Evolutionary conservation across 495 filamentous ascomycete species (phyloP), one percentile per base, ranked within the genome.

Genomic region (Hypoxylon trugodes): DNA sequence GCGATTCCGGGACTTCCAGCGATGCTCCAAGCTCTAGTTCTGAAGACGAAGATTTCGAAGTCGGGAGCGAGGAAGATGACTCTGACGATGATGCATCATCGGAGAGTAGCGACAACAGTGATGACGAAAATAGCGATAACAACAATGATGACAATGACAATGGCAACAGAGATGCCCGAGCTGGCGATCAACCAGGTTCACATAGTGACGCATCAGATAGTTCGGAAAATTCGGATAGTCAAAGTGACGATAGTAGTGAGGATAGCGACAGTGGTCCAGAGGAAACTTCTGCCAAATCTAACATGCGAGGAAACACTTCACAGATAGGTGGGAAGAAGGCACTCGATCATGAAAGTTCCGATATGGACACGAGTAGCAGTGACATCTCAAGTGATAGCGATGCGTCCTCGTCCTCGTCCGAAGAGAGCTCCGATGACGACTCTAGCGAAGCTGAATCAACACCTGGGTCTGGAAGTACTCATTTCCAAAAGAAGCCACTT

Each of bases 301-400:
- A 63, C 3, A 68, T 60, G 9, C 57, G 61, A 2, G 73, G 70
- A 12, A 74, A 77, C 18, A 66, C 52, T n/a, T 72, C 73, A 28
- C 40, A 32, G 9, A 10, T 18, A 18, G 25, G 15, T 12, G 25
- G 45, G 19, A 45, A 45, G 26, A 4, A 21, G 66, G 46, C 40
- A n/a, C 22, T 36, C 35, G 22, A 47, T 15, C 25, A 62, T 8
- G 28, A 30, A 2, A 28, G 42, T 10, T 4, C 12, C 53, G 56
- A 30, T 22, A 57, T 19, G 35, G 33, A 9, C 12, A 10, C 28
- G n/a, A 58, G 33, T 33, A 48, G 25, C 13, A 47, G 25, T 24
- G 22, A 56, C 13, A 10, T 33, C 19, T 61, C 57, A 49, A 41
- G 26, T 4, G 43, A 50, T 30, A 48, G 32, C 12, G 35, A 47